Evolutionary conservation across 371 early-diverging fungal genomes (phyloP).

Genomic region (Mucor sp.): DNA sequence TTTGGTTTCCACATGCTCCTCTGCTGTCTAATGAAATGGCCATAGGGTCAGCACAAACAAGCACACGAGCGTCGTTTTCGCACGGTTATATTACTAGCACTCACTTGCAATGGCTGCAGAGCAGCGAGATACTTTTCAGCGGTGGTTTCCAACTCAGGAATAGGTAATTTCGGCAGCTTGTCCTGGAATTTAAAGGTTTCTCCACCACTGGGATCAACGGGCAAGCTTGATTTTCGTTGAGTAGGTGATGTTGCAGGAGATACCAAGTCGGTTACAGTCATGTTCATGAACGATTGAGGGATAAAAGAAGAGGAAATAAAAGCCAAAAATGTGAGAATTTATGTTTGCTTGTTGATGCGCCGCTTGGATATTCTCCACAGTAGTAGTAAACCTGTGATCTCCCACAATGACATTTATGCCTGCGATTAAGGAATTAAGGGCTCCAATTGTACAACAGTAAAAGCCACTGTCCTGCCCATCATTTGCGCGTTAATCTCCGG

Average conservation of each 20-base stretch:
- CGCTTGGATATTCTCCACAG: background rate
- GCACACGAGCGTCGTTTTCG: background rate
- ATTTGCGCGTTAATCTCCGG: background rate
- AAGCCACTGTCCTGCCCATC: background rate
- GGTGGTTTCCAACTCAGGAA: constrained; percentile 85
- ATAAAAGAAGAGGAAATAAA: constrained; percentile 1
- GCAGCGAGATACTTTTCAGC: constrained; percentile 68
- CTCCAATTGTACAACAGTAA: background rate
- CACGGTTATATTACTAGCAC: background rate
- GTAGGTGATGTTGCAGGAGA: constrained; percentile 3
- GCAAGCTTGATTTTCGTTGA: background rate
- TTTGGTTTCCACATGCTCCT: constrained; percentile 69
- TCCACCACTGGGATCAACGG: constrained; percentile 12
- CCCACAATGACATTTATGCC: background rate
- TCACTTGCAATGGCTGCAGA: constrained; percentile 73
- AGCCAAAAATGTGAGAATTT: background rate
- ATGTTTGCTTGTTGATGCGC: background rate
- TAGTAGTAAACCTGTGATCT: background rate
- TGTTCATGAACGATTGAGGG: background rate
- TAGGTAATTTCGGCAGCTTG: constrained; percentile 78
- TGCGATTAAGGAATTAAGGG: background rate
- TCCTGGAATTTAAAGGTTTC: constrained; percentile 55
- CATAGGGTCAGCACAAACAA: background rate
- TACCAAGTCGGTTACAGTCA: background rate
- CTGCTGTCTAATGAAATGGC: constrained; percentile 20